Percentiles rank a stretch among this genome's conserved stretches.
These are phyloP conservation scores for Candida buenavistaensis DNA, from an alignment of 1,139 yeast genomes.

Conservation along the genomic window DNA sequence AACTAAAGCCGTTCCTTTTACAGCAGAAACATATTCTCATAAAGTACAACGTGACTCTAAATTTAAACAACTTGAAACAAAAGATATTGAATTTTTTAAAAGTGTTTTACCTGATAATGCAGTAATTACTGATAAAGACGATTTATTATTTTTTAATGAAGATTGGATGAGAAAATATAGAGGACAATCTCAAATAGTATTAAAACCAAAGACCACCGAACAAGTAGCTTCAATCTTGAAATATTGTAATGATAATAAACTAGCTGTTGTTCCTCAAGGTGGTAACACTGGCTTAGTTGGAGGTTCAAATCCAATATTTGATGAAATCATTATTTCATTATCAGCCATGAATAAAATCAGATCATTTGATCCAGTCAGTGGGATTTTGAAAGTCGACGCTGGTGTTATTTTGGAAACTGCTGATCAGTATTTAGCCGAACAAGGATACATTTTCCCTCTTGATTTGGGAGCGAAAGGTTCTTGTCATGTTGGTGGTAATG, in stretches of 20 bases:
- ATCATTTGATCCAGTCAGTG: slow-evolving; percentile 78
- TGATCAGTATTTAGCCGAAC: slow-evolving; percentile 73
- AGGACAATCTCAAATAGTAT: slow-evolving; percentile 79
- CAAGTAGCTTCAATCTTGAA: slow-evolving; percentile 77
- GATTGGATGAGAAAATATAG: slow-evolving; percentile 97
- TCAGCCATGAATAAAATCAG: slow-evolving; percentile 75
- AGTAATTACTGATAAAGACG: slow-evolving; percentile 56
- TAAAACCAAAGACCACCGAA: slow-evolving; percentile 81
- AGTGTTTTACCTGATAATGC: slow-evolving; percentile 52
- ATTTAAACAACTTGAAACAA: slow-evolving; percentile 48
- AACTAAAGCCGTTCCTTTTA: slow-evolving; percentile 51
- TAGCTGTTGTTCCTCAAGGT: slow-evolving; percentile 96
- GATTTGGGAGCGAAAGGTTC: slow-evolving; percentile 98
- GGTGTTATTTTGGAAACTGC: slow-evolving; percentile 89
- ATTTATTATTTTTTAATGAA: slow-evolving; percentile 73
- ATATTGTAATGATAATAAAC: slow-evolving; percentile 73
- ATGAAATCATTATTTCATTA: slow-evolving; percentile 77
- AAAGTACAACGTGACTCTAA: slow-evolving; percentile 47
- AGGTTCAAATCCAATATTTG: slow-evolving; percentile 91
- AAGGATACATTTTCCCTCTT: slow-evolving; percentile 87
- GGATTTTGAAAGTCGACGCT: slow-evolving; percentile 85
- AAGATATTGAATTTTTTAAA: slow-evolving; percentile 65
- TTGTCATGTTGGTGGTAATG: slow-evolving; percentile 94
- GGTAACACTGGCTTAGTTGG: slow-evolving; percentile 98
- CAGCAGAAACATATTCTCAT: slow-evolving; percentile 63